A percentile compares a stretch with the other conserved stretches of the same genome.
phyloP scores from a whole-genome alignment of 2,329 filamentous ascomycete species.

The Teratosphaeria gauchensis region DNA sequence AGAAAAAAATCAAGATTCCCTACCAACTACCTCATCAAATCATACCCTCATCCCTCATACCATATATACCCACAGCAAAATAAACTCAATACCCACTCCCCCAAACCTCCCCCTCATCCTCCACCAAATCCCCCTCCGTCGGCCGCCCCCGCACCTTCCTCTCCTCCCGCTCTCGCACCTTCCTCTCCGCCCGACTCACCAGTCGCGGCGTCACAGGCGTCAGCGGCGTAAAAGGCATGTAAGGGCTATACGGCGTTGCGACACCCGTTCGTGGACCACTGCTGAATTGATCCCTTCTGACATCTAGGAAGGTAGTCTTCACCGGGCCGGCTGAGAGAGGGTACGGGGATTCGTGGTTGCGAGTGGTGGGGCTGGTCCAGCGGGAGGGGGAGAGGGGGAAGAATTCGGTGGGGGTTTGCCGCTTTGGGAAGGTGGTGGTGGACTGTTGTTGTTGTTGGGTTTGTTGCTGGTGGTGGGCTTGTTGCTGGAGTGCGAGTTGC shows the following conservation, averaged over 20 bases:
- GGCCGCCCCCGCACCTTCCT: slow-evolving; percentile 42
- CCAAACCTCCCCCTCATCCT: slow-evolving; percentile 56
- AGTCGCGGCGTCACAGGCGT: slow-evolving; percentile 69
- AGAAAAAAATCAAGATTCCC: not conserved
- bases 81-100: slow-evolving; percentile 14
- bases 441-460: not conserved
- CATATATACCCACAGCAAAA: not conserved
- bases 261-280: slow-evolving; percentile 35
- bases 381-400: slow-evolving; percentile 14
- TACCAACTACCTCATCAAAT: not conserved
- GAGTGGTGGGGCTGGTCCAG: slow-evolving; percentile 17
- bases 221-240: slow-evolving; percentile 68
- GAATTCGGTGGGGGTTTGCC: slow-evolving; percentile 1
- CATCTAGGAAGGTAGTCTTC: slow-evolving; percentile 34
- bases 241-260: slow-evolving; percentile 65
- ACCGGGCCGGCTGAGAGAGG: slow-evolving; percentile 16
- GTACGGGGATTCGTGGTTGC: slow-evolving; percentile 12
- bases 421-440: slow-evolving; percentile 5
- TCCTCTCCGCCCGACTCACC: slow-evolving; percentile 59
- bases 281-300: slow-evolving; percentile 16
- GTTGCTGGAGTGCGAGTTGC: slow-evolving; percentile 1
- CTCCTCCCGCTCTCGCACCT: slow-evolving; percentile 51
- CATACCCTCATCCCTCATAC: not conserved
- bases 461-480: not conserved
- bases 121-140: slow-evolving; percentile 54